Base-by-base conservation (phyloP, 805 yeast genomes). In the Candida qinlingensis region DNA sequence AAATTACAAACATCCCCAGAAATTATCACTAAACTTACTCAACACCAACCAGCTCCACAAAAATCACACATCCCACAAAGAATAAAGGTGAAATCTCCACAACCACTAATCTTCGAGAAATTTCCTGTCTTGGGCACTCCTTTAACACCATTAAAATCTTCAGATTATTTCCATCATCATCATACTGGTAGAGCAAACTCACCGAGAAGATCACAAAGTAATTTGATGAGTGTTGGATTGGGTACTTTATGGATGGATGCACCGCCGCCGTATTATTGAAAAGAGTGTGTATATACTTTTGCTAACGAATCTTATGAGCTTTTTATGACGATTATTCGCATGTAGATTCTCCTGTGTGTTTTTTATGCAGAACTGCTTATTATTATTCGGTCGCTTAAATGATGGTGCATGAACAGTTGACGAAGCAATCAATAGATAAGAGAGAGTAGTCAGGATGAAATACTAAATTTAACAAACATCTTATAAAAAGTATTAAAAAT, bases 181-280 rank as follows among this genome's bases (percentile, higher is more conserved):
- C 34, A 31, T 11, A 31, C 34, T 8, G 11, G 8, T 11, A 44
- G 58, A 26, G 40, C 54, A 1, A 54, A 47, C 26, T 59, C 63
- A 8, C 63, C 64, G 39, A 47, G 57, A 37, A 58, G 60, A 39
- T 60, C 64, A 2, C 62, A 59, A 41, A 52, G 55, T 30, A 54
- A 58, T 40, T 30, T 59, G 26, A 39, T 46, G 53, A 52, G 52
- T 41, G 54, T 56, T 42, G 62, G 62, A 3, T 37, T 56, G 28
- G 56, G 49, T 29, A 43, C 41, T 19, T 38, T 49, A 36, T 44
- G 47, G 36, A 51, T 54, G 53, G 44, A 39, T 19, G 51, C 54
- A 4, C 58, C 58, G 27, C 56, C 59, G 1, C 55, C 54, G 25
- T 50, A 48, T 36, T 42, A 48, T 12, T 48, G 27, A 39, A 34